phyloP scores from a whole-genome alignment of 2,329 filamentous ascomycete genomes.

The Curvularia eragrostidis region DNA sequence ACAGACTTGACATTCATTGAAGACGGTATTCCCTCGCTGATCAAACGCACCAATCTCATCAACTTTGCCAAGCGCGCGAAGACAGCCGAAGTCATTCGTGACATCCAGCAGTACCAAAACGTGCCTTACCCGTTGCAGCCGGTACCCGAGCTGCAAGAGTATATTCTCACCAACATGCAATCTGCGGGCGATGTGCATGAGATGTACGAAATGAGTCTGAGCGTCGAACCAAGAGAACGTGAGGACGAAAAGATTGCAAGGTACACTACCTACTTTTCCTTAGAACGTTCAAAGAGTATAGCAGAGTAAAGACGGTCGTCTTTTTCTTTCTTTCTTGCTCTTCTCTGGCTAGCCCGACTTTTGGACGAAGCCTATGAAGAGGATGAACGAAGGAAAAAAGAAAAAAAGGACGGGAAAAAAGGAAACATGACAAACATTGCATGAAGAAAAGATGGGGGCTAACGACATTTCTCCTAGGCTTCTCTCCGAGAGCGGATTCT shows the following conservation, averaged over 20 bases:
- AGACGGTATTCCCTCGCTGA: conserved; percentile 93
- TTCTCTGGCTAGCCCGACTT: too few relatives aligned
- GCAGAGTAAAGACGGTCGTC: conserved; percentile 1
- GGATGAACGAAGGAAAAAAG: too few relatives aligned
- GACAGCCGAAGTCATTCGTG: conserved; percentile 96
- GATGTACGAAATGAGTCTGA: conserved; percentile 98
- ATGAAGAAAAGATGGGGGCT: conserved; percentile 16
- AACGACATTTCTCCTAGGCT: conserved; percentile 49
- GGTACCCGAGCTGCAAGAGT: conserved; percentile 92
- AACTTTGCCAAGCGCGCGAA: conserved; percentile 99
- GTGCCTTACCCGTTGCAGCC: conserved; percentile 92
- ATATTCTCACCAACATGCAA: conserved; percentile 96
- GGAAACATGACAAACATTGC: not conserved
- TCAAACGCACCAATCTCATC: conserved; percentile 95
- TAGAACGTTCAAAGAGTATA: conserved; percentile 9
- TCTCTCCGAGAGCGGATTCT: conserved; percentile 62
- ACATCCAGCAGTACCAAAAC: conserved; percentile 98
- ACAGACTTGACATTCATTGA: conserved; percentile 99
- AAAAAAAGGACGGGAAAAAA: not conserved
- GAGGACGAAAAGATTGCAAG: conserved; percentile 99
- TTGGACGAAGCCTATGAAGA: too few relatives aligned
- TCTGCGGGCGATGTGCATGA: conserved; percentile 95
- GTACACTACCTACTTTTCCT: conserved; percentile 58
- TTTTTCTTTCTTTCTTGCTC: not conserved
- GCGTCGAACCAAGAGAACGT: conserved; percentile 90